A percentile compares a stretch with the other conserved stretches of the same genome.
Evolutionary conservation across 305 asterid genomes (phyloP).

Genomic region (Fraxinus paxiana): DNA sequence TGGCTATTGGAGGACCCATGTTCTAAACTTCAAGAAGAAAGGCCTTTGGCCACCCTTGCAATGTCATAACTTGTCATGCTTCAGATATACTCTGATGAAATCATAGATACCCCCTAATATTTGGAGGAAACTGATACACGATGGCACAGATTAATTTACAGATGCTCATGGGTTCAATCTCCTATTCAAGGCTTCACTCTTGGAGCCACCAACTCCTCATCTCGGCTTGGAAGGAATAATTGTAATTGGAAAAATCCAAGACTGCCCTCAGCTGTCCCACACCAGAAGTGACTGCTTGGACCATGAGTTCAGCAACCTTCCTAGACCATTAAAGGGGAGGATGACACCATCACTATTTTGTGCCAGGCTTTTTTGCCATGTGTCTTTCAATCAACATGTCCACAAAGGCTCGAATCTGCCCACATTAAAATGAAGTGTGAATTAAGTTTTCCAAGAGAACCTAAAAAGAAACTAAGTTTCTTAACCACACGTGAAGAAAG

Average conservation of each 20-base stretch:
- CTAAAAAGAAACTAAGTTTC: not conserved
- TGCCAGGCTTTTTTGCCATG: constrained; percentile 57
- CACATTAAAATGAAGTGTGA: constrained; percentile 26
- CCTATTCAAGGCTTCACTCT: constrained; percentile 24
- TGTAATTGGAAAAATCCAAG: not conserved
- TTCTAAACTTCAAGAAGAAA: constrained; percentile 29
- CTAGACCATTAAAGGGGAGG: constrained; percentile 19
- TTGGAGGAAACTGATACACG: constrained; percentile 22
- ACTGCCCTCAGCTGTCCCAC: constrained; percentile 14
- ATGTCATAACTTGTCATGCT: constrained; percentile 11
- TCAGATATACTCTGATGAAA: constrained; percentile 23
- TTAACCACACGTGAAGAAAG: constrained; percentile 10
- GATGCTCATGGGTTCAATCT: constrained; percentile 22
- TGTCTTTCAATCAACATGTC: constrained; percentile 86
- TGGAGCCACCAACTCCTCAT: constrained; percentile 14
- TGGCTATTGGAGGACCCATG: constrained; percentile 38
- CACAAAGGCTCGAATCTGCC: constrained; percentile 91
- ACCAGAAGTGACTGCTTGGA: constrained; percentile 21
- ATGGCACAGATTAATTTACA: constrained; percentile 22
- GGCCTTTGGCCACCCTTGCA: constrained; percentile 36
- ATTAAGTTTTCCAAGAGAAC: constrained; percentile 21
- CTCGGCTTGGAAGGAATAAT: not conserved
- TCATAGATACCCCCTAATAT: constrained; percentile 23
- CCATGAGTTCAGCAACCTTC: constrained; percentile 27
- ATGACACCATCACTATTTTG: constrained; percentile 33